A percentile compares a stretch with the other conserved stretches of the same genome.
Conservation (phyloP, 768 basidiomycete species). For the Phylloporus scabripes region DNA sequence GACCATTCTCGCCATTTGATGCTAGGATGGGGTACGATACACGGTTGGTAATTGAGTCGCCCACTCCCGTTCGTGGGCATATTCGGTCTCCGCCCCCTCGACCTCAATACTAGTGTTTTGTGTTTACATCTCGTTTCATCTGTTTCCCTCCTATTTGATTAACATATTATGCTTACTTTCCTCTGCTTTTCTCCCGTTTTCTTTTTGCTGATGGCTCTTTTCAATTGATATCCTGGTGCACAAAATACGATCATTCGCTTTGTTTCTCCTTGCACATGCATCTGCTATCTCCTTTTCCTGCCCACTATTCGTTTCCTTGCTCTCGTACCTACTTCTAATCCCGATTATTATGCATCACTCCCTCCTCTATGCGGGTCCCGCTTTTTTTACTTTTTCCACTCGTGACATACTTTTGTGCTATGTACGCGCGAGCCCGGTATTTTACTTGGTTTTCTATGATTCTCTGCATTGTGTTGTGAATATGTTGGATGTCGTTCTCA, state of each 20-base stretch:
- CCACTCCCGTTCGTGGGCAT: slow-evolving; percentile 4
- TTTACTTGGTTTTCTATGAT: background rate
- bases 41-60: slow-evolving; percentile 1
- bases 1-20: slow-evolving; percentile 47
- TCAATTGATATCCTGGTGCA: slow-evolving; percentile 7
- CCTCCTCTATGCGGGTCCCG: no score
- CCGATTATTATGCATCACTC: background rate
- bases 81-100: slow-evolving; percentile 8
- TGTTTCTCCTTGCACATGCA: background rate
- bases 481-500: background rate
- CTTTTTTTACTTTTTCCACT: no score
- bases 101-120: slow-evolving; percentile 12
- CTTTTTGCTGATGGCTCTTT: background rate
- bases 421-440: background rate
- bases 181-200: background rate
- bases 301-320: background rate
- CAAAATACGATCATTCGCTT: background rate
- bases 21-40: slow-evolving; percentile 23
- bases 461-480: slow-evolving; percentile 5
- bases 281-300: background rate
- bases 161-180: slow-evolving; percentile 8
- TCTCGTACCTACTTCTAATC: background rate
- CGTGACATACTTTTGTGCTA: background rate
- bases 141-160: slow-evolving; percentile 14
- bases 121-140: background rate